Evolutionary conservation across 805 yeast species (phyloP).

Genomic region (Barnettozyma vustinii): DNA sequence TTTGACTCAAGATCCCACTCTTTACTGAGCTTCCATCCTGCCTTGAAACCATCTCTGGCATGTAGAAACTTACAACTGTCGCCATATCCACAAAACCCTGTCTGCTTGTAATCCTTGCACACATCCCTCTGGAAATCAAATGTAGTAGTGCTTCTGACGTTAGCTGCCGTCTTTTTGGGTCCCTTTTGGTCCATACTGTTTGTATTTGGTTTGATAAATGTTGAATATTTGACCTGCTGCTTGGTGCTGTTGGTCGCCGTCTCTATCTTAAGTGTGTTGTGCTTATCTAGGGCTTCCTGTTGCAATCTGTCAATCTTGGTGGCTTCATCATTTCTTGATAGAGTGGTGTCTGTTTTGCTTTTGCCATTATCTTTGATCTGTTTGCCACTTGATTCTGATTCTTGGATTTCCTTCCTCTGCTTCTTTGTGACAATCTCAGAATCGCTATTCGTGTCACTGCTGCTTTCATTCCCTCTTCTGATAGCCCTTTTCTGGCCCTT

Average conservation of each 20-base stretch:
- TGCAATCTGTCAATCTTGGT: conserved; percentile 19
- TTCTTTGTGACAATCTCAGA: conserved; percentile 11
- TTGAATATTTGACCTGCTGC: no score
- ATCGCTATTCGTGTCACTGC: conserved; percentile 8
- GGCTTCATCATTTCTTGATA: conserved; percentile 23
- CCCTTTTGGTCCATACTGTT: conserved; percentile 27
- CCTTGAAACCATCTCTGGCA: conserved; percentile 76
- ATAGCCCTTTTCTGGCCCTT: conserved; percentile 16
- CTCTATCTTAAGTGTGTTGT: conserved; percentile 3
- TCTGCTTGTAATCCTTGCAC: conserved; percentile 85
- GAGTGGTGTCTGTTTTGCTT: conserved; percentile 1
- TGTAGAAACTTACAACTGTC: conserved; percentile 95
- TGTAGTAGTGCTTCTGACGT: conserved; percentile 59
- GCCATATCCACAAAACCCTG: conserved; percentile 96
- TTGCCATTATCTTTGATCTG: conserved; percentile 3
- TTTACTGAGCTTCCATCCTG: conserved; percentile 57
- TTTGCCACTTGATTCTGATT: background rate
- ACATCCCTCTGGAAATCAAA: conserved; percentile 90
- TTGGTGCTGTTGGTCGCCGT: background rate
- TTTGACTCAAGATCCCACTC: conserved; percentile 56
- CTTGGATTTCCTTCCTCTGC: conserved; percentile 5
- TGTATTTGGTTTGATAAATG: conserved; percentile 13
- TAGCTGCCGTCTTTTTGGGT: conserved; percentile 36
- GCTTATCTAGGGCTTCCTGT: conserved; percentile 19
- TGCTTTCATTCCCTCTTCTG: conserved; percentile 4